Evolutionary conservation across 257 asterid genomes (phyloP).

Genomic region (Gentiana macrophylla): DNA sequence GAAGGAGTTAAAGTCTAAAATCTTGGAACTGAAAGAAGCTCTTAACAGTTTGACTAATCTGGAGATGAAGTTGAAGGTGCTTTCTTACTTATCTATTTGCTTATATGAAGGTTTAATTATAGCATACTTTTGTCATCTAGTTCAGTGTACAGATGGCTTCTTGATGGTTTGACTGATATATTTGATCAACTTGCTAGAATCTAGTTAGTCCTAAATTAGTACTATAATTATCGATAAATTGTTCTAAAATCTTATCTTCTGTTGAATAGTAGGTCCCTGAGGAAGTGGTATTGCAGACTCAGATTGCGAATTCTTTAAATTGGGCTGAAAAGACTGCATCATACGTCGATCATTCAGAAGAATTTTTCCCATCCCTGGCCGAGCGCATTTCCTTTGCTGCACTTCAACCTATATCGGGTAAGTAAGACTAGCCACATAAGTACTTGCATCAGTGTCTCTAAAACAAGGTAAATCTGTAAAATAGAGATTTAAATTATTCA

Average conservation of each 20-base stretch:
- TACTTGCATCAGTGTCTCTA: too few species aligned
- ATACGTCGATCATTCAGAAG: constrained; percentile 24
- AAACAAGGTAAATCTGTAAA: too few species aligned
- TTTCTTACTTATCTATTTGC: constrained; percentile 15
- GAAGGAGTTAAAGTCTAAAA: constrained; percentile 35
- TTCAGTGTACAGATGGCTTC: too few species aligned
- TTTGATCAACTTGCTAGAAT: too few species aligned
- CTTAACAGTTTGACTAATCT: constrained; percentile 53
- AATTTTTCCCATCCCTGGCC: constrained; percentile 47
- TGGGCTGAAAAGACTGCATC: constrained; percentile 60
- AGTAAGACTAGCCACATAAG: too few species aligned
- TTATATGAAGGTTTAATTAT: background rate
- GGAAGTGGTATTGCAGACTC: constrained; percentile 61
- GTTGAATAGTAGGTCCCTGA: constrained; percentile 40
- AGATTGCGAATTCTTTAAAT: constrained; percentile 41
- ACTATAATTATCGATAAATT: too few species aligned
- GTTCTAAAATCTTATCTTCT: background rate
- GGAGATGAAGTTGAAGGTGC: constrained; percentile 86
- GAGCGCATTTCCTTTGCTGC: constrained; percentile 77
- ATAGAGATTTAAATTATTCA: too few species aligned
- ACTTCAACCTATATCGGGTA: constrained; percentile 68
- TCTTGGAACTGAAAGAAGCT: constrained; percentile 47
- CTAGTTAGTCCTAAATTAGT: too few species aligned
- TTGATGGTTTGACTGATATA: too few species aligned
- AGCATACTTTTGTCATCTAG: too few species aligned